Conservation (phyloP, 257 asterid genomes). For the Nicotiana noctiflora region DNA sequence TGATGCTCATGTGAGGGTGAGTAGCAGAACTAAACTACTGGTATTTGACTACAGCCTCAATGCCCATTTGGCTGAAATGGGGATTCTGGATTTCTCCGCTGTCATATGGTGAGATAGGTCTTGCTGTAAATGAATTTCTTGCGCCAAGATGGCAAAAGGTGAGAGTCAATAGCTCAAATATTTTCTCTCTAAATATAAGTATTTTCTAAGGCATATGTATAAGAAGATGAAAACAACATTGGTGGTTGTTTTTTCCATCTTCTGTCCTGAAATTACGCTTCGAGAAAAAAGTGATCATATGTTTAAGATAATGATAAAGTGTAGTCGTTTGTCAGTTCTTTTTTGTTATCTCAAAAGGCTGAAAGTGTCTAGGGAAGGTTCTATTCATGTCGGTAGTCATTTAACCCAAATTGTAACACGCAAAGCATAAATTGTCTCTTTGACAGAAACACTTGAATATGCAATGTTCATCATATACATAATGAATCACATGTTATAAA, state of each 20-base stretch:
- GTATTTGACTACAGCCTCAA: slow-evolving; percentile 46
- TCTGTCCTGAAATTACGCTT: neutral
- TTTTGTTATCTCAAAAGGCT: neutral
- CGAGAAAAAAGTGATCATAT: neutral
- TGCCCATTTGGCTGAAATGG: slow-evolving; percentile 70
- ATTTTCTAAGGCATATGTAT: neutral
- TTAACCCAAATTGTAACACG: neutral
- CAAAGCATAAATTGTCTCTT: neutral
- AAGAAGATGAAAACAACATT: neutral
- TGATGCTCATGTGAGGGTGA: neutral
- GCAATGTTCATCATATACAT: neutral
- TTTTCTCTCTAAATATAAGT: neutral
- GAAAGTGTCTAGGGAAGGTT: neutral
- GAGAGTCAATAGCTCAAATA: slow-evolving; percentile 9
- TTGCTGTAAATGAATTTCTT: slow-evolving; percentile 56
- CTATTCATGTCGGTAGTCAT: neutral
- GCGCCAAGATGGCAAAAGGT: slow-evolving; percentile 72
- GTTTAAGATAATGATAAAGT: neutral
- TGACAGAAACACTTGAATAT: neutral
- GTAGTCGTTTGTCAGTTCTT: neutral
- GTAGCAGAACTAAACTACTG: neutral
- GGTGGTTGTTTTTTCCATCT: neutral
- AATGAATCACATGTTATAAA: neutral
- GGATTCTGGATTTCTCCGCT: slow-evolving; percentile 65
- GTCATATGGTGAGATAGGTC: slow-evolving; percentile 67